phyloP scores from a whole-genome alignment of 164 flowering plant species.

The Tetracentron sinense region DNA sequence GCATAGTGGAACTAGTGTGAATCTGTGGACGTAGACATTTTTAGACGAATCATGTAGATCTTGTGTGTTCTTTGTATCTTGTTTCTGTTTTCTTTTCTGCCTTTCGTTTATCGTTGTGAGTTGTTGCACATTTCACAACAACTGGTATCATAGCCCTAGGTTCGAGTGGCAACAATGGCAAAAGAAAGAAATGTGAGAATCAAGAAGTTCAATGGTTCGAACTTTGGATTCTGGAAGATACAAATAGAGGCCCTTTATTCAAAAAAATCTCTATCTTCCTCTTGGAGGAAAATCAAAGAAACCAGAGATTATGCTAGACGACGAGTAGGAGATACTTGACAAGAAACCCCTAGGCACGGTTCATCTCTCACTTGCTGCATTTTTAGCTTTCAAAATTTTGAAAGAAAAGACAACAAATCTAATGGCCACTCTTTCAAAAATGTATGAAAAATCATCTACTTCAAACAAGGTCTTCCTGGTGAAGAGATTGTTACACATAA shows the following conservation, averaged over 20 bases:
- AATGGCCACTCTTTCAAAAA: neutral
- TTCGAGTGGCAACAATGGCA: neutral
- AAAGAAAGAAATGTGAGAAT: neutral
- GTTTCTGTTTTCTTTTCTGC: too few relatives aligned
- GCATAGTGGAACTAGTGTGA: too few relatives aligned
- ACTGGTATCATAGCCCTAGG: neutral
- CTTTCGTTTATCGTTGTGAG: too few relatives aligned
- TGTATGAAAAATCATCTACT: conserved; percentile 12
- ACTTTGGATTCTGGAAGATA: neutral
- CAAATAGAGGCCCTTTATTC: neutral
- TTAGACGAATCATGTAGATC: too few relatives aligned
- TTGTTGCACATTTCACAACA: too few relatives aligned
- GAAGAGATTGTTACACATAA: conserved; percentile 5
- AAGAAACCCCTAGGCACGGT: conserved; percentile 1
- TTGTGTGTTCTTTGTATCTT: too few relatives aligned
- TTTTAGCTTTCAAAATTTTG: neutral
- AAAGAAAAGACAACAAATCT: conserved; percentile 8
- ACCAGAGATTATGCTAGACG: neutral
- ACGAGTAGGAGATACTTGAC: conserved; percentile 2
- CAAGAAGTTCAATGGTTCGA: conserved; percentile 4
- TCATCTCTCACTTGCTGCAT: neutral
- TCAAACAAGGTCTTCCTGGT: conserved; percentile 9
- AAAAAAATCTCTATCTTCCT: too few relatives aligned
- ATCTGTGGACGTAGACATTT: too few relatives aligned
- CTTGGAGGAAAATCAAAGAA: neutral